Base-by-base conservation (phyloP, 2,329 filamentous ascomycete genomes). In the Acrocalymma vagum region DNA sequence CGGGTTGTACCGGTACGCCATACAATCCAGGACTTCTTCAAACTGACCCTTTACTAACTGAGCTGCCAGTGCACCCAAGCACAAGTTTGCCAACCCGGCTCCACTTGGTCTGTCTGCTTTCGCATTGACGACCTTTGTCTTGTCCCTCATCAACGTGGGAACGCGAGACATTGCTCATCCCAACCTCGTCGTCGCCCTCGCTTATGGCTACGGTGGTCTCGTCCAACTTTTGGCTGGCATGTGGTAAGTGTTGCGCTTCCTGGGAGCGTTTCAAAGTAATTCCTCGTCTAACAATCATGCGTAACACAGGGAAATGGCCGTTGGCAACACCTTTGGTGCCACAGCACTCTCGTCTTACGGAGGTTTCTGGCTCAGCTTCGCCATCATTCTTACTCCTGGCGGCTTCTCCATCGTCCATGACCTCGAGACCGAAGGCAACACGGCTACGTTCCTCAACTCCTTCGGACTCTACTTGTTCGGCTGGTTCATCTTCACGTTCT, bases 251-350 rank as follows among this genome's bases (percentile, higher is more conserved):
- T n/a, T 23, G 11, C 13, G 28, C 9, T 11, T 13, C n/a, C 28
- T 9, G 14, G 11, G 16, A 18, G 5, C 8, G 5, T 35, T 9
- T 14, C 7, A 13, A 6, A 14, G n/a, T 24, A 3, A 5, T 5
- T 11, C 7, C 4, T 14, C 9, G 8, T 3, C 16, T 42, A 29
- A 39, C 9, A 36, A 17, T n/a, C n/a, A n/a, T n/a, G n/a, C n/a
- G 36, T 55, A 29, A 57, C 31, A 25, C 35, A 76, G 74, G 74
- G 75, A 78, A 65, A 78, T 78, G 72, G 75, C 75, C 34, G 72
- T 81, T 8, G 81, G 81, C n/a, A 84, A 84, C 69, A 83, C 80
- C 9, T 84, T 84, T 36, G 82, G 80, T 72, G 80, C 79, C 20
- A 84, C 81, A 6, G 78, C 82, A 7, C 79, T 84, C 43, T 79